A percentile compares a stretch with the other conserved stretches of the same genome.
Evolutionary conservation across 495 filamentous ascomycete genomes (phyloP).

Genomic region (Terfezia claveryi): DNA sequence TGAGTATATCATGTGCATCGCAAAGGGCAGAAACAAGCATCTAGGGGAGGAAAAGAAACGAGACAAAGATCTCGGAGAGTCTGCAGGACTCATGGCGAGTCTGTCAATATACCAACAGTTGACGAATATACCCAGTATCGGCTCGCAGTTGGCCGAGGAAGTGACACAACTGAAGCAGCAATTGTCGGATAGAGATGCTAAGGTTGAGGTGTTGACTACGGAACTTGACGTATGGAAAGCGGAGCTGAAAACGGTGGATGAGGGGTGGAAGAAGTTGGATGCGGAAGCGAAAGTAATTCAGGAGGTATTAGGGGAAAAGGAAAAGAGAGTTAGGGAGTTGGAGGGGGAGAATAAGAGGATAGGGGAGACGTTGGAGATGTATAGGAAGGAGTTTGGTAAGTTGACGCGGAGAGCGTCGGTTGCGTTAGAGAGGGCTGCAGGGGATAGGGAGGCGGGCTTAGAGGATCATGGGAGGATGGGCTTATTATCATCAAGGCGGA

Average conservation of each 20-base stretch:
- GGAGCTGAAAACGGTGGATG: not conserved
- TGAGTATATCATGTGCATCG: conserved; percentile 14
- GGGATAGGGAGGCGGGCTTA: not conserved
- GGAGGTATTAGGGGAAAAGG: not conserved
- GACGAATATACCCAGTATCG: not conserved
- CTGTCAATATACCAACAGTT: not conserved
- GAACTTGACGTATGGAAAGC: not conserved
- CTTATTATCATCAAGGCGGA: not conserved
- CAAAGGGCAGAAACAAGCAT: conserved; percentile 11
- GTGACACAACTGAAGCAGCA: not conserved
- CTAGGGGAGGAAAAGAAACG: conserved; percentile 17
- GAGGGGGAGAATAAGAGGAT: not conserved
- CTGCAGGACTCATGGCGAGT: not conserved
- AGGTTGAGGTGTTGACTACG: not conserved
- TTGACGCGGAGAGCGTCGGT: not conserved
- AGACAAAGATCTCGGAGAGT: conserved; percentile 8
- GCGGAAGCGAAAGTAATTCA: not conserved
- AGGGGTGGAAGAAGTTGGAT: not conserved
- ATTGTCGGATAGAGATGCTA: not conserved
- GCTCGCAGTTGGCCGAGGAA: not conserved
- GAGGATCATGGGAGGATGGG: not conserved
- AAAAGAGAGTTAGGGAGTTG: not conserved
- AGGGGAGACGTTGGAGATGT: not conserved
- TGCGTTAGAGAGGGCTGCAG: not conserved
- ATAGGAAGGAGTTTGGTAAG: not conserved